These are phyloP conservation scores for Acanthochlamys bracteata DNA, from an alignment of 106 monocot genomes.

Conservation along the genomic window DNA sequence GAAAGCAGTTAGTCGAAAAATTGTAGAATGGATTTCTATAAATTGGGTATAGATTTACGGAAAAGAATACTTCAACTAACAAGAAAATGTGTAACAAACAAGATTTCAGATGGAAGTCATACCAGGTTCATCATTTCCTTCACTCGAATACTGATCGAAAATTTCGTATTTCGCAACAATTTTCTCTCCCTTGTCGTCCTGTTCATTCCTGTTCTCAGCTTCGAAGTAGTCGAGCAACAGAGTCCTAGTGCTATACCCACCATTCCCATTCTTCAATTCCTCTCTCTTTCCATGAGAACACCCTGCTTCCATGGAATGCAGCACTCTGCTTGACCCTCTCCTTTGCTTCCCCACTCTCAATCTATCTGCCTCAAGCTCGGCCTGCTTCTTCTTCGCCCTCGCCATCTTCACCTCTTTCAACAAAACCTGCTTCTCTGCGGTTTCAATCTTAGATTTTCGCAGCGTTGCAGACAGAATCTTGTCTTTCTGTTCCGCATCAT, in stretches of 20 bases:
- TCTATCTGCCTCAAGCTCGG: constrained; percentile 62
- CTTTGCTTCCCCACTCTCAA: constrained; percentile 38
- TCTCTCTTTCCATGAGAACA: constrained; percentile 17
- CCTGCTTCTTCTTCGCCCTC: constrained; percentile 70
- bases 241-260: constrained; percentile 10
- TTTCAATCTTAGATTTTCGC: constrained; percentile 74
- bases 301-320: constrained; percentile 13
- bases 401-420: constrained; percentile 58
- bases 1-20: background rate
- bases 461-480: constrained; percentile 81
- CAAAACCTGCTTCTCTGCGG: constrained; percentile 47
- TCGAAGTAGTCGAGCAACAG: constrained; percentile 52
- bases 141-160: constrained; percentile 24
- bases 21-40: too few relatives aligned
- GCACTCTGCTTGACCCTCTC: constrained; percentile 11
- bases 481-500: constrained; percentile 74
- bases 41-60: too few relatives aligned
- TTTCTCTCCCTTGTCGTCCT: constrained; percentile 12
- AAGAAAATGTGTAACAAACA: too few relatives aligned
- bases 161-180: constrained; percentile 5
- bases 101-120: background rate
- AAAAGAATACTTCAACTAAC: too few relatives aligned
- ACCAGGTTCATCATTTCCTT: constrained; percentile 46
- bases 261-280: background rate
- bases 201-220: constrained; percentile 36